Conservation (phyloP, 75 land plant species). For the Ceratopteris richardii region DNA sequence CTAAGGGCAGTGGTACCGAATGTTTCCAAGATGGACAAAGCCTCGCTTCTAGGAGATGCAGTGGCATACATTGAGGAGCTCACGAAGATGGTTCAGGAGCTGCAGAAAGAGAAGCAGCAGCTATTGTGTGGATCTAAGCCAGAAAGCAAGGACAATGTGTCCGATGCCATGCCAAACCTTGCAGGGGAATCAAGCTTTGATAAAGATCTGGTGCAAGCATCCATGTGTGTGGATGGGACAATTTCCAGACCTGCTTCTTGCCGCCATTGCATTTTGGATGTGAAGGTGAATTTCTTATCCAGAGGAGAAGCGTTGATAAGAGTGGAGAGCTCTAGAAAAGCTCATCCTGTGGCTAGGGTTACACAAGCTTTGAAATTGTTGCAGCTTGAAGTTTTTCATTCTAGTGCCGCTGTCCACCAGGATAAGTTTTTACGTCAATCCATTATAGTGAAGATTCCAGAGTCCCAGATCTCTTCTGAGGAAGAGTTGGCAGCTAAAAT, state of each 20-base stretch:
- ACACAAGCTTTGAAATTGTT: slow-evolving; percentile 40
- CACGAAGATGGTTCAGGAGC: slow-evolving; percentile 41
- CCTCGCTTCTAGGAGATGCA: slow-evolving; percentile 88
- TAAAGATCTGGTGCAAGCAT: too few relatives aligned
- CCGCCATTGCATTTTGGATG: neutral
- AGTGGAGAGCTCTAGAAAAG: slow-evolving; percentile 25
- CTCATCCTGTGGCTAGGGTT: slow-evolving; percentile 35
- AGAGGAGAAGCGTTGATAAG: slow-evolving; percentile 48
- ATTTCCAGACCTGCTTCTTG: neutral
- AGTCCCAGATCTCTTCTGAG: neutral
- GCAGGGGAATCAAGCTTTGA: too few relatives aligned
- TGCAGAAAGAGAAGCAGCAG: slow-evolving; percentile 51
- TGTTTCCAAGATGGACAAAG: slow-evolving; percentile 98
- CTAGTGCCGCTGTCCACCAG: slow-evolving; percentile 26
- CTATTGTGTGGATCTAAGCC: slow-evolving; percentile 3
- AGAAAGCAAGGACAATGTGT: too few relatives aligned
- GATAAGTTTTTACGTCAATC: neutral
- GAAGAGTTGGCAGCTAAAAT: neutral
- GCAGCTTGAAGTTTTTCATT: slow-evolving; percentile 40
- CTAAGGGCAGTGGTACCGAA: slow-evolving; percentile 87
- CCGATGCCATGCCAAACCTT: too few relatives aligned
- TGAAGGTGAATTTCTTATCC: neutral
- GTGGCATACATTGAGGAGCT: slow-evolving; percentile 81
- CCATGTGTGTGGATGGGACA: too few relatives aligned
- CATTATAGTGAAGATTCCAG: neutral